Evolutionary conservation across 225 moss, liverwort and hornwort species (phyloP), one percentile per base, ranked within the genome.

Genomic region (Lunularia cruciata): DNA sequence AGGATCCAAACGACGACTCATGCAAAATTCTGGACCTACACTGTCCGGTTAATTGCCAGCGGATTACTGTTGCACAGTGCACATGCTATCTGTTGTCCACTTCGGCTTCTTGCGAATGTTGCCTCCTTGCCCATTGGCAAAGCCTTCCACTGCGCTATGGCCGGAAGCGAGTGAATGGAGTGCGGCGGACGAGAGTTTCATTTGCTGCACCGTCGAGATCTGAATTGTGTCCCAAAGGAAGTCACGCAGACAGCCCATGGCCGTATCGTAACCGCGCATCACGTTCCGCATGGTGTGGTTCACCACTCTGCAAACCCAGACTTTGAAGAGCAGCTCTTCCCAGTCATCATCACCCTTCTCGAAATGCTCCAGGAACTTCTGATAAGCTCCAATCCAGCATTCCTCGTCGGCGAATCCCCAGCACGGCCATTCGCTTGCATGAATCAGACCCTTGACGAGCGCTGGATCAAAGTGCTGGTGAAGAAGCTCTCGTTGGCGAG

Each of bases 401-500:
- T 80, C 80, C 57, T 84, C 84, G 28, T 84, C 84, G 1, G 84
- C 84, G 31, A 80, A 84, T 37, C 74, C 63, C 84, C 84, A 84
- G 45, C 74, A 72, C 0, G 84, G 84, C 84, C 84, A 84, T 33
- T 84, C 84, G 5, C 23, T 52, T 2, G 84, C 77, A 19, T 77
- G 51, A 56, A 66, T 15, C 58, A 84, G 14, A 3, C 84, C 84
- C 46, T 77, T 75, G 1, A 74, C 80, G 12, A 84, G 72, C 0
- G 75, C 84, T 5, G 74, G 57, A 68, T 84, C 84, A 52, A 84
- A 81, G 52, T 84, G 80, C 46, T 84, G 75, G n/a, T 71, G 67
- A 0, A 84, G 77, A 1, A 84, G 77, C 62, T 84, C 84, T 2
- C 65, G 71, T 42, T 80, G 80, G 8, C 84, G 71, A 0, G 77